Evolutionary conservation across 2,329 filamentous ascomycete species (phyloP).

Genomic region (Sclerotiophoma versabilis): DNA sequence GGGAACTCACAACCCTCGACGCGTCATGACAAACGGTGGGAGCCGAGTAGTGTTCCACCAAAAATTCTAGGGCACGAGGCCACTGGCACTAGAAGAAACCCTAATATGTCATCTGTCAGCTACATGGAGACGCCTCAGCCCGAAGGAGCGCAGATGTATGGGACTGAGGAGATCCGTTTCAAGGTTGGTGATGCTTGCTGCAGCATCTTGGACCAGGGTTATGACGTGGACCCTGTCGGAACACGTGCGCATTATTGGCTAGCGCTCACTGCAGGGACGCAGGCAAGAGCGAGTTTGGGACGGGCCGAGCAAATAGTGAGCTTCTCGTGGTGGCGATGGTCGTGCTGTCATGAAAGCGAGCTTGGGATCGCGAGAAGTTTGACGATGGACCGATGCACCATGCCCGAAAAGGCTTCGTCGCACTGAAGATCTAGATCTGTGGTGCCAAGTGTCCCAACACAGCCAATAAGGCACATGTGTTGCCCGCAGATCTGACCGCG

Average conservation of each 20-base stretch:
- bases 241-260: slow-evolving; percentile 27
- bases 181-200: slow-evolving; percentile 31
- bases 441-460: slow-evolving; percentile 11
- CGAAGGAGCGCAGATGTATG: slow-evolving; percentile 26
- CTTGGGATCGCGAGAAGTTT: slow-evolving; percentile 36
- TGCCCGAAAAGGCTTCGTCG: slow-evolving; percentile 22
- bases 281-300: slow-evolving; percentile 28
- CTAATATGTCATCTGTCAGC: slow-evolving; percentile 37
- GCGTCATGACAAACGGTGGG: slow-evolving; percentile 35
- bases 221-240: slow-evolving; percentile 28
- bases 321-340: slow-evolving; percentile 31
- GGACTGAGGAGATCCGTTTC: slow-evolving; percentile 37
- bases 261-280: slow-evolving; percentile 28
- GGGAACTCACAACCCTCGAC: slow-evolving; percentile 19
- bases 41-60: slow-evolving; percentile 26
- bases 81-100: slow-evolving; percentile 29
- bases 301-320: slow-evolving; percentile 29
- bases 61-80: slow-evolving; percentile 31
- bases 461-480: slow-evolving; percentile 18
- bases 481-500: slow-evolving; percentile 25
- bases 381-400: slow-evolving; percentile 19
- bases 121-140: slow-evolving; percentile 29
- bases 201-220: slow-evolving; percentile 26
- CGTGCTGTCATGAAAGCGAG: slow-evolving; percentile 34
- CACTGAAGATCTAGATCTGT: slow-evolving; percentile 23